Percentiles rank a stretch among this genome's conserved stretches.
Evolutionary conservation across 352 stramenopile genomes (phyloP).

Genomic region (Phytopythium litorale): DNA sequence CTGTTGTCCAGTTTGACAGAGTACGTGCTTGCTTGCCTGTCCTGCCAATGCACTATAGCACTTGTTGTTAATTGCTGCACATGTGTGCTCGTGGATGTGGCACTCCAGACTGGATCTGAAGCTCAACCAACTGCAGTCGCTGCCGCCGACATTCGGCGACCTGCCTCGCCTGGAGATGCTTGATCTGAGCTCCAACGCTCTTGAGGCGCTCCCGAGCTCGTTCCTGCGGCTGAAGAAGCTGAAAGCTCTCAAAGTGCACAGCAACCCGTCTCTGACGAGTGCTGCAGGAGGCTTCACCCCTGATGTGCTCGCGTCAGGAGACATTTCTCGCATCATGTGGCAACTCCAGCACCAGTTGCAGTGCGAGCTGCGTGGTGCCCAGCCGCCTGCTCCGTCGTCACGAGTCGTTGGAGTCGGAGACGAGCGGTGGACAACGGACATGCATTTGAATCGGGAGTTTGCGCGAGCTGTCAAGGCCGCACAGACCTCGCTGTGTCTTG

Average conservation of each 20-base stretch:
- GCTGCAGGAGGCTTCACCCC: conserved; percentile 22
- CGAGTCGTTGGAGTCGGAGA: conserved; percentile 39
- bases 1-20: conserved; percentile 47
- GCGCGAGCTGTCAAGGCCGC: conserved; percentile 32
- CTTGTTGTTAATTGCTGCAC: neutral
- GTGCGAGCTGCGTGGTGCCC: conserved; percentile 24
- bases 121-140: conserved; percentile 51
- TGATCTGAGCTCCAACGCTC: conserved; percentile 57
- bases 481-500: conserved; percentile 31
- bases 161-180: conserved; percentile 35
- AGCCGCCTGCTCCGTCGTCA: conserved; percentile 30
- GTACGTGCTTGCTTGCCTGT: conserved; percentile 16
- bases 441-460: conserved; percentile 64
- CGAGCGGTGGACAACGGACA: conserved; percentile 63
- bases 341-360: conserved; percentile 52
- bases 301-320: conserved; percentile 38
- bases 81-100: neutral
- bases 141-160: conserved; percentile 44
- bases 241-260: conserved; percentile 40
- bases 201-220: conserved; percentile 42
- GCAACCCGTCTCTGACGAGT: conserved; percentile 36
- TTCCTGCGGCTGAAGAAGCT: conserved; percentile 49
- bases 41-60: neutral
- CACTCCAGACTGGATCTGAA: conserved; percentile 47
- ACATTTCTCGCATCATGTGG: conserved; percentile 46